These are phyloP conservation scores for Sporothrix pseudoabietina DNA, from an alignment of 2,329 filamentous ascomycete genomes.

Conservation along the genomic window DNA sequence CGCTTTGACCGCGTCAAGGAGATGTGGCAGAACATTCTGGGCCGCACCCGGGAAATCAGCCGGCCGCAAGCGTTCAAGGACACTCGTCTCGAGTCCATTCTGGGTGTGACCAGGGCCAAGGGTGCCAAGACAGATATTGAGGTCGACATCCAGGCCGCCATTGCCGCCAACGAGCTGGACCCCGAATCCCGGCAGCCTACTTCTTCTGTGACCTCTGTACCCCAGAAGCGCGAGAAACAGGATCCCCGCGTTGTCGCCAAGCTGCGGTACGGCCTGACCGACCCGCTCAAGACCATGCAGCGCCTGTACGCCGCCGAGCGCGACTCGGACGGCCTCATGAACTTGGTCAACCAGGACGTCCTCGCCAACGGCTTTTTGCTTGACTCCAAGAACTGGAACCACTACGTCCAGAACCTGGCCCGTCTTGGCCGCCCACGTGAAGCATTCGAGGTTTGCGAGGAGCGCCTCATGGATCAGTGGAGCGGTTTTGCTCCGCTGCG, in stretches of 20 bases:
- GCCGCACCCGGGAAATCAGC: slow-evolving; percentile 52
- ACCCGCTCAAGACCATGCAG: slow-evolving; percentile 54
- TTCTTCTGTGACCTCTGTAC: neutral
- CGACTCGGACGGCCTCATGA: slow-evolving; percentile 53
- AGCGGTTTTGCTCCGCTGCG: slow-evolving; percentile 64
- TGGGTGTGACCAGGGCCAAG: slow-evolving; percentile 17
- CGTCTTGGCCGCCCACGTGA: slow-evolving; percentile 59
- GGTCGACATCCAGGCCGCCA: slow-evolving; percentile 9
- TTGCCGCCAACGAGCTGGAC: neutral
- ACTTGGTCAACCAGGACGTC: slow-evolving; percentile 53
- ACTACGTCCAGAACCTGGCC: slow-evolving; percentile 69
- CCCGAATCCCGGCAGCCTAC: neutral
- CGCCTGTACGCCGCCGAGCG: slow-evolving; percentile 46
- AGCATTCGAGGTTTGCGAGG: slow-evolving; percentile 76
- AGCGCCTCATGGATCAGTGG: slow-evolving; percentile 76
- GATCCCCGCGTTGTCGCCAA: slow-evolving; percentile 45
- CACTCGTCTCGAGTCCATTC: slow-evolving; percentile 24
- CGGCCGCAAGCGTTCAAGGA: slow-evolving; percentile 38
- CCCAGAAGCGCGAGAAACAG: slow-evolving; percentile 24
- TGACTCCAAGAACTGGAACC: slow-evolving; percentile 79
- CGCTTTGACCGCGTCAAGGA: slow-evolving; percentile 63
- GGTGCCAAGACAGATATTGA: slow-evolving; percentile 22
- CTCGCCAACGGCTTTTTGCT: slow-evolving; percentile 69
- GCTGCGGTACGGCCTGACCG: slow-evolving; percentile 57
- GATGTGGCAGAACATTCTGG: slow-evolving; percentile 66